A percentile compares a stretch with the other conserved stretches of the same genome.
phyloP scores from a whole-genome alignment of 768 basidiomycete species.

The Coprinopsis sp. region DNA sequence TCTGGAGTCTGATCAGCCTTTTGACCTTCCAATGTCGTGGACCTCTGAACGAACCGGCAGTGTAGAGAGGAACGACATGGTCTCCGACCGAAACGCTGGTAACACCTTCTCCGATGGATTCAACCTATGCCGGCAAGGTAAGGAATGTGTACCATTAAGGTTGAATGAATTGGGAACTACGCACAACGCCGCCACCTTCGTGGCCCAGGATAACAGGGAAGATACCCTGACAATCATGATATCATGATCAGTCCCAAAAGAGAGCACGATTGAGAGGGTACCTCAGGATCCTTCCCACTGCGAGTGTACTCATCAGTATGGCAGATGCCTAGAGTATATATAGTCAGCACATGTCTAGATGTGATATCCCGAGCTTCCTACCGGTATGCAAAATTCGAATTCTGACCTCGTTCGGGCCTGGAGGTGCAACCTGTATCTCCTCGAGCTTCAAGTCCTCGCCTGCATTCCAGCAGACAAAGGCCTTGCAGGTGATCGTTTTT shows the following conservation, averaged over 20 bases:
- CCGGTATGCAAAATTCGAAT: constrained; percentile 92
- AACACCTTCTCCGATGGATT: constrained; percentile 97
- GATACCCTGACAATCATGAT: constrained; percentile 50
- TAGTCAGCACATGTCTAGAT: constrained; percentile 2
- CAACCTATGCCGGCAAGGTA: constrained; percentile 60
- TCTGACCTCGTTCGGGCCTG: constrained; percentile 84
- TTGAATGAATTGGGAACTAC: constrained; percentile 24
- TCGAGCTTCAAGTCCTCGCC: constrained; percentile 83
- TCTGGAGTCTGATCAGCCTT: constrained; percentile 39
- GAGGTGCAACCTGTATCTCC: constrained; percentile 91
- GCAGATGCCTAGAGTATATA: constrained; percentile 64
- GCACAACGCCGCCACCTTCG: constrained; percentile 86
- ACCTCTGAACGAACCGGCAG: constrained; percentile 60
- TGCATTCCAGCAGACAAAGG: constrained; percentile 94
- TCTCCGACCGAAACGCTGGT: constrained; percentile 74
- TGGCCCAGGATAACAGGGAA: constrained; percentile 95
- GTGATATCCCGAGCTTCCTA: constrained; percentile 22
- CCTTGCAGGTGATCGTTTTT: constrained; percentile 84
- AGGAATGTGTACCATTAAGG: not conserved
- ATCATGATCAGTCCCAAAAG: constrained; percentile 5
- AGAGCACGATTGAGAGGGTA: constrained; percentile 21
- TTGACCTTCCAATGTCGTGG: not conserved
- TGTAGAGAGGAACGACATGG: constrained; percentile 96
- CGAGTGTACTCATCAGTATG: constrained; percentile 98
- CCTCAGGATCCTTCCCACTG: constrained; percentile 95